Percentiles rank a stretch among this genome's conserved stretches.
phyloP scores from a whole-genome alignment of 106 monocot genomes.

The Dendrobium nobile region DNA sequence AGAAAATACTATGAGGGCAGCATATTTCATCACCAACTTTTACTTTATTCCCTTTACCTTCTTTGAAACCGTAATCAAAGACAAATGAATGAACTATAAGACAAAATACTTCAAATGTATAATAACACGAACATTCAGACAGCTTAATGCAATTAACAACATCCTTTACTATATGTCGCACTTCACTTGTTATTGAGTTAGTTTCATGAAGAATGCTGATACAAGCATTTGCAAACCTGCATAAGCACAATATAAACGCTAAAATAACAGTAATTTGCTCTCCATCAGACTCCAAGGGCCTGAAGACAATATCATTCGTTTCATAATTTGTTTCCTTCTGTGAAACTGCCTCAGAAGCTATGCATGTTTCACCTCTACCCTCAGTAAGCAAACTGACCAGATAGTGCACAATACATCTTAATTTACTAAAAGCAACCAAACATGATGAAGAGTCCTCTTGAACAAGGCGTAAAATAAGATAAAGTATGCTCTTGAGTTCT shows the following conservation, averaged over 20 bases:
- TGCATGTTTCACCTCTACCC: constrained; percentile 2
- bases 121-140: constrained; percentile 17
- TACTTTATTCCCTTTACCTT: constrained; percentile 7
- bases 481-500: constrained; percentile 33
- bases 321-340: constrained; percentile 14
- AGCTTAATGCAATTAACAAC: constrained; percentile 28
- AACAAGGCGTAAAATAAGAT: constrained; percentile 44
- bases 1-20: constrained; percentile 10
- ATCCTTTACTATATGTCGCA: constrained; percentile 22
- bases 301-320: constrained; percentile 3
- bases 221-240: constrained; percentile 32
- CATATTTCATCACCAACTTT: not conserved
- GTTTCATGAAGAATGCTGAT: constrained; percentile 38
- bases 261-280: constrained; percentile 6
- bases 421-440: constrained; percentile 25
- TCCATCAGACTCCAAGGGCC: not conserved
- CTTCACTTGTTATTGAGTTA: constrained; percentile 21
- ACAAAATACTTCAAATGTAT: constrained; percentile 40
- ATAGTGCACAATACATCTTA: constrained; percentile 32
- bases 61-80: not conserved
- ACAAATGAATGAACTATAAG: constrained; percentile 24
- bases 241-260: constrained; percentile 21
- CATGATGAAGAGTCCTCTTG: constrained; percentile 39
- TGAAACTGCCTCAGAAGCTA: constrained; percentile 12
- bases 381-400: not conserved